Conservation (phyloP, 176 grass and related monocot genomes). For the Rhipidocladum racemiflorum region DNA sequence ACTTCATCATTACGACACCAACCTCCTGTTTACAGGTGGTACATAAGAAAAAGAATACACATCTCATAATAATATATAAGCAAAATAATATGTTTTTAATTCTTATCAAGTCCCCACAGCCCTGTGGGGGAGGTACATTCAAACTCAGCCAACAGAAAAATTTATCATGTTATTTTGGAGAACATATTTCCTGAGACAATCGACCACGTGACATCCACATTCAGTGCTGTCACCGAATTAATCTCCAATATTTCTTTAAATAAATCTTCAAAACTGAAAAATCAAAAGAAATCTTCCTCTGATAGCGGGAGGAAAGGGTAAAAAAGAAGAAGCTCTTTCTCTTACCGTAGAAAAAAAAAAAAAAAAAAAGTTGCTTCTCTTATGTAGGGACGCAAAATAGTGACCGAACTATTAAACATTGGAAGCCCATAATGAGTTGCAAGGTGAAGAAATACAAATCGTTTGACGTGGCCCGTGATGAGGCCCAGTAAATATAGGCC, state of each 20-base stretch:
- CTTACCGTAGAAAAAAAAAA: background rate
- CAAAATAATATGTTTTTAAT: no score
- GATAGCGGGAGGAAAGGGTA: no score
- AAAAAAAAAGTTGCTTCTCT: no score
- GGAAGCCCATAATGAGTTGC: background rate
- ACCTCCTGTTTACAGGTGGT: no score
- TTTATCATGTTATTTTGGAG: background rate
- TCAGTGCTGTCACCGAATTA: background rate
- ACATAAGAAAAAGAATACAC: no score
- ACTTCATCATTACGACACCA: background rate
- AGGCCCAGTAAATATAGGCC: background rate
- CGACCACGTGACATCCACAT: background rate
- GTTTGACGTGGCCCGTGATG: background rate
- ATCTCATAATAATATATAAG: no score
- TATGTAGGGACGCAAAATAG: background rate
- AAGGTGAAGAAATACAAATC: background rate
- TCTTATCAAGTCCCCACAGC: no score
- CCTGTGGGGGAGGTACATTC: no score
- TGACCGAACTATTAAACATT: background rate
- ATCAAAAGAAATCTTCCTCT: no score
- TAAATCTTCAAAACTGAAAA: background rate
- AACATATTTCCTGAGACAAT: background rate
- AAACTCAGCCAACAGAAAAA: background rate
- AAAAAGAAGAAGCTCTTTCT: background rate
- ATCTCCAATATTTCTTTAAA: background rate